A percentile compares a stretch with the other conserved stretches of the same genome.
phyloP scores from a whole-genome alignment of 225 moss, liverwort and hornwort species.

The Straminergon stramineum region DNA sequence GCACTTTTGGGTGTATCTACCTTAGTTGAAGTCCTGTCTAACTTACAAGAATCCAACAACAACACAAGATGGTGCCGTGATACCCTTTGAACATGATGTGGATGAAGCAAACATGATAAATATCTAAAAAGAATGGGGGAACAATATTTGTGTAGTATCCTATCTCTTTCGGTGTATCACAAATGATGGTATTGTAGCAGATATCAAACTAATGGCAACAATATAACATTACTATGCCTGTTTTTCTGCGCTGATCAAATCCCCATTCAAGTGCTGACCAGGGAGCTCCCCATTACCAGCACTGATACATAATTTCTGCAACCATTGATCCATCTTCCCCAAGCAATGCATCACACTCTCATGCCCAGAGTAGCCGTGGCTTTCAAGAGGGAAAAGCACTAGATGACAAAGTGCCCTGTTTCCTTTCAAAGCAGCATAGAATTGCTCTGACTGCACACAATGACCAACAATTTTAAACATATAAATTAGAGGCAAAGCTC shows the following conservation, averaged over 20 bases:
- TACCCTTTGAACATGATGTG: background rate
- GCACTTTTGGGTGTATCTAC: too few relatives aligned
- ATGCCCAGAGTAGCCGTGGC: conserved; percentile 78
- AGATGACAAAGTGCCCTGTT: conserved; percentile 78
- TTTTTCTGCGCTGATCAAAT: conserved; percentile 30
- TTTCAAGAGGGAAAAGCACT: conserved; percentile 87
- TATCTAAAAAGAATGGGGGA: background rate
- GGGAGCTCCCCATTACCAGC: background rate
- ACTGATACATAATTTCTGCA: conserved; percentile 67
- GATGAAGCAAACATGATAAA: background rate
- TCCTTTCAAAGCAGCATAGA: conserved; percentile 85
- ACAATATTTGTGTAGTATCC: background rate
- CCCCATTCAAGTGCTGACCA: conserved; percentile 1
- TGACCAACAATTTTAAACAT: background rate
- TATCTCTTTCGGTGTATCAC: background rate
- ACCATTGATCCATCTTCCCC: conserved; percentile 98
- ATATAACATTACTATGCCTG: background rate
- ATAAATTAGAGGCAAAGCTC: conserved; percentile 1
- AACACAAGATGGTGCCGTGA: background rate
- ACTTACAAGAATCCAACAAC: background rate
- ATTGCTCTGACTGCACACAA: conserved; percentile 74
- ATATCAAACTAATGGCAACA: background rate
- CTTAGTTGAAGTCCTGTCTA: background rate
- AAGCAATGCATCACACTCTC: conserved; percentile 98
- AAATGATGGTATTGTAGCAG: background rate